Evolutionary conservation across 148 eudicot species (phyloP).

Genomic region (Limonium bicolor): DNA sequence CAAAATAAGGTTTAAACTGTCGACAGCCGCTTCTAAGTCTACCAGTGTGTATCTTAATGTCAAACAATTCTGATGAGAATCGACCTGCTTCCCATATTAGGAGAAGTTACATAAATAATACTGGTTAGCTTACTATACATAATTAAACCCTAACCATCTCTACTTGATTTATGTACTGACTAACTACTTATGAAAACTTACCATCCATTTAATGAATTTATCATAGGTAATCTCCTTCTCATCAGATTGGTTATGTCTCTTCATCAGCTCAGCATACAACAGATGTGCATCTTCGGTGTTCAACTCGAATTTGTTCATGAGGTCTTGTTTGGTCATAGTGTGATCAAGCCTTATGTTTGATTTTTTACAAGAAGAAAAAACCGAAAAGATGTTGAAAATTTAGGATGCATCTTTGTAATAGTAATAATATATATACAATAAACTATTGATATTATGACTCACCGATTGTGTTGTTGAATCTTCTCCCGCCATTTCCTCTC

Average conservation of each 20-base stretch:
- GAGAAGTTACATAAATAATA: neutral
- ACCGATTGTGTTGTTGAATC: too few relatives aligned
- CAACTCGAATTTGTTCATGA: neutral
- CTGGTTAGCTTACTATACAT: neutral
- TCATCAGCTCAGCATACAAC: neutral
- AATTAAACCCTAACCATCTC: neutral
- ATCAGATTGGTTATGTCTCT: too few relatives aligned
- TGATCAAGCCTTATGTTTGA: neutral
- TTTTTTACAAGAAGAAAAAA: neutral
- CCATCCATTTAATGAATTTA: neutral
- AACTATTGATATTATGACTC: too few relatives aligned
- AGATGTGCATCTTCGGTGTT: neutral
- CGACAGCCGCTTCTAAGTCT: neutral
- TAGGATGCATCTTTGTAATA: too few relatives aligned
- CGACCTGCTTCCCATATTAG: neutral
- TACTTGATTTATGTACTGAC: neutral
- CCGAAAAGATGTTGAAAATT: too few relatives aligned
- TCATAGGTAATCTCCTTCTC: neutral
- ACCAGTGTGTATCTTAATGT: neutral
- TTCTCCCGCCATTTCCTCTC: too few relatives aligned
- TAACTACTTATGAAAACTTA: neutral
- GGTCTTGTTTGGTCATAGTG: neutral
- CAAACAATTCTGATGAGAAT: neutral
- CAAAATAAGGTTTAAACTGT: neutral
- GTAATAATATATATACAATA: too few relatives aligned